These are phyloP conservation scores for Lipomyces chichibuensis DNA, from an alignment of 805 yeast genomes.

Conservation along the genomic window DNA sequence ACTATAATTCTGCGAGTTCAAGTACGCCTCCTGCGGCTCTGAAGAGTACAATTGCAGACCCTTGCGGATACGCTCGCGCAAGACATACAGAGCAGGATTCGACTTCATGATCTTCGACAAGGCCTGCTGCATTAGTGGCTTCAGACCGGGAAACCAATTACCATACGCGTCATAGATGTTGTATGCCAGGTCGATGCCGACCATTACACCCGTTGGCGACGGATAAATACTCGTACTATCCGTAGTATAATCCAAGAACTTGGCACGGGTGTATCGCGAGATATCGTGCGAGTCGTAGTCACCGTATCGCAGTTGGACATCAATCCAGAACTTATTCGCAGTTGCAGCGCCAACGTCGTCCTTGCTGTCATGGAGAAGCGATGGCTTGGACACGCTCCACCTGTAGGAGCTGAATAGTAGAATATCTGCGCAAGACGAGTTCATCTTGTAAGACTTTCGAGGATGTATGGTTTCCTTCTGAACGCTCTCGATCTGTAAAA, in stretches of 20 bases:
- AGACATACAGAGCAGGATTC: slow-evolving; percentile 87
- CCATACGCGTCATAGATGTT: slow-evolving; percentile 97
- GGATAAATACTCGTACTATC: slow-evolving; percentile 87
- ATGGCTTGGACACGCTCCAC: slow-evolving; percentile 81
- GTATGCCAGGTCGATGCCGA: slow-evolving; percentile 91
- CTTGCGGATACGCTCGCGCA: slow-evolving; percentile 90
- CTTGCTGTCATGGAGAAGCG: slow-evolving; percentile 70
- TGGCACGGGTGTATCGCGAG: slow-evolving; percentile 88
- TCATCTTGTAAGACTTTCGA: slow-evolving; percentile 95
- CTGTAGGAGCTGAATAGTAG: slow-evolving; percentile 70
- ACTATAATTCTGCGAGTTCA: slow-evolving; percentile 86
- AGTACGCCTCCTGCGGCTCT: slow-evolving; percentile 87
- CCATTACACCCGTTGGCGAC: slow-evolving; percentile 86
- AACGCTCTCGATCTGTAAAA: slow-evolving; percentile 78
- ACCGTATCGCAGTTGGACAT: slow-evolving; percentile 92
- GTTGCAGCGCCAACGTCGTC: slow-evolving; percentile 63
- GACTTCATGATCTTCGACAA: slow-evolving; percentile 93
- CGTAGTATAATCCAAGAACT: slow-evolving; percentile 87
- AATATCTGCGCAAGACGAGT: slow-evolving; percentile 91
- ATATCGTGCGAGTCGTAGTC: slow-evolving; percentile 98
- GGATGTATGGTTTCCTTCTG: slow-evolving; percentile 95
- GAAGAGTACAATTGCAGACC: slow-evolving; percentile 92
- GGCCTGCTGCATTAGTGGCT: slow-evolving; percentile 85
- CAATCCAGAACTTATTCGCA: slow-evolving; percentile 82
- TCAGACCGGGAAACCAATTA: slow-evolving; percentile 95